Base-by-base conservation (phyloP, 352 stramenopile genomes). In the Pythium pyrilobum region DNA sequence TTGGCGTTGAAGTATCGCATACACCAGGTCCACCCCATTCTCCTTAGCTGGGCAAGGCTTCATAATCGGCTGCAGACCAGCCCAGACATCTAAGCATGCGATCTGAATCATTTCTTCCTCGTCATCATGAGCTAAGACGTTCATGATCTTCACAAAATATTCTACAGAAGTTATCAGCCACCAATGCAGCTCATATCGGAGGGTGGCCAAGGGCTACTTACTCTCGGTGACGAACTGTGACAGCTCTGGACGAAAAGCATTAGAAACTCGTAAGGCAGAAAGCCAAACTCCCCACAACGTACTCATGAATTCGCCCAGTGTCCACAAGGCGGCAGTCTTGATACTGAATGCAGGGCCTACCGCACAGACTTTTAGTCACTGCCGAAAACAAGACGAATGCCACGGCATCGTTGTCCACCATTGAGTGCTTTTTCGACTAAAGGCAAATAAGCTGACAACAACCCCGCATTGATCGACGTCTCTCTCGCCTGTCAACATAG, bases 291-390 rank as follows among this genome's bases (percentile, higher is more conserved):
- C 5, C 6, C 7, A 0, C 9, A 9, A 56, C 60, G 38, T 34
- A 68, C 60, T 68, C 60, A 68, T 68, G 20, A 68, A 68, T 33
- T 68, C 60, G 11, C 60, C 53, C 16, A 68, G 43, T 15, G 60
- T 63, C 53, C 49, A 63, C 6, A 64, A 13, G 11, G 53, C 48
- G 21, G 49, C 52, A 16, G 52, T 28, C 41, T 60, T 51, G 4
- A 62, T 21, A 31, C 3, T n/a, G 23, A 27, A 34, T 24, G 20
- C 39, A n/a, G 18, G 39, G 25, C 24, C 10, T 37, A 31, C 25
- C 12, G 16, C 18, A 36, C n/a, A n/a, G n/a, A n/a, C n/a, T n/a
- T n/a, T n/a, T n/a, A n/a, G n/a, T n/a, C n/a, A n/a, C n/a, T n/a
- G n/a, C n/a, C n/a, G n/a, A n/a, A n/a, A n/a, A n/a, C n/a, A n/a